Evolutionary conservation across 768 basidiomycete species (phyloP).

Genomic region (Pholiota molesta): DNA sequence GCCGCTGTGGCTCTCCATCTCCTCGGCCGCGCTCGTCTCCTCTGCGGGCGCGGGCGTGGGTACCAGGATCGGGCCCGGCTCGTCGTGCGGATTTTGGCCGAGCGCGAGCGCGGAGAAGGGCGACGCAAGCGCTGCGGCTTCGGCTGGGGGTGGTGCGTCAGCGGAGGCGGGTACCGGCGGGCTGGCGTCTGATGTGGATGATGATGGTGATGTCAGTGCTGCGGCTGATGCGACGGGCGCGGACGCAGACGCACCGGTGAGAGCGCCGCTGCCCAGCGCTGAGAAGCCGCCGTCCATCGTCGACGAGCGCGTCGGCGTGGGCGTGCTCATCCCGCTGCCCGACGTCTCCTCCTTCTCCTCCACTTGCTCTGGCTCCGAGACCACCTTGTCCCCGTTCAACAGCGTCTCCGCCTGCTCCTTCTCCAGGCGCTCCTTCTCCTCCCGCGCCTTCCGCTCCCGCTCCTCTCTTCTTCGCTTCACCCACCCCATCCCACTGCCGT

Average conservation of each 20-base stretch:
- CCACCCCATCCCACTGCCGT: conserved; percentile 90
- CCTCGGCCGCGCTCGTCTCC: background rate
- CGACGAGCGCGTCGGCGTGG: conserved; percentile 21
- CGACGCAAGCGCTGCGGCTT: background rate
- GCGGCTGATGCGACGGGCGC: conserved; percentile 3
- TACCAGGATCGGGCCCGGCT: conserved; percentile 1
- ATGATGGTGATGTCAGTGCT: background rate
- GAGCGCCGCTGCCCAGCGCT: background rate
- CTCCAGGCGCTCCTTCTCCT: conserved; percentile 21
- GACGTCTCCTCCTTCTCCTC: conserved; percentile 10
- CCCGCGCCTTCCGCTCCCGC: conserved; percentile 37
- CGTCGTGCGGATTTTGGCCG: background rate
- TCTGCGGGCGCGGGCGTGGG: background rate
- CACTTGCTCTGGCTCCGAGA: too few relatives aligned
- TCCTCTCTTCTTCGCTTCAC: conserved; percentile 54
- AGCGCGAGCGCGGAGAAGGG: background rate
- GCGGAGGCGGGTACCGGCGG: background rate
- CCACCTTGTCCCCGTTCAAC: conserved; percentile 1
- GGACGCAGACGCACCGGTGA: background rate
- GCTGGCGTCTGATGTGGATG: background rate
- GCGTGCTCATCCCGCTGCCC: conserved; percentile 22
- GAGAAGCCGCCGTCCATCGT: conserved; percentile 14
- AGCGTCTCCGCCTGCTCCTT: background rate
- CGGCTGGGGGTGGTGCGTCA: background rate
- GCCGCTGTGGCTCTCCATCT: background rate